Conservation (phyloP, 805 yeast species). For the Cephaloascus fragrans region DNA sequence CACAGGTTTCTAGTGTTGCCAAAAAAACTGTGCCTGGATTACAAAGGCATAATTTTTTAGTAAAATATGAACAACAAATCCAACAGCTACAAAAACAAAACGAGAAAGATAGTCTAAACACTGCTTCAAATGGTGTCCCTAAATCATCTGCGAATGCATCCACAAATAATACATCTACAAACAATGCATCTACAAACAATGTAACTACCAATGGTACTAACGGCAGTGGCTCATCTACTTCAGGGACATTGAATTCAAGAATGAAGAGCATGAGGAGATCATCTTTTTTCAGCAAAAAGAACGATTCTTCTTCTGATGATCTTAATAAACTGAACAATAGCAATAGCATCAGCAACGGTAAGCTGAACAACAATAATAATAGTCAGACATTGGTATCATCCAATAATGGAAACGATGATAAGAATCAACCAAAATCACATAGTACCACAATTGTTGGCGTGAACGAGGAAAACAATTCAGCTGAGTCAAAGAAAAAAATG, state of each 20-base stretch:
- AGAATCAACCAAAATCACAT: conserved; percentile 24
- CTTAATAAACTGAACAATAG: conserved; percentile 7
- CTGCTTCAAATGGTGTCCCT: neutral
- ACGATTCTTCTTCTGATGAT: neutral
- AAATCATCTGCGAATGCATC: neutral
- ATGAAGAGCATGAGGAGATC: neutral
- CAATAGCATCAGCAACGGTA: conserved; percentile 5
- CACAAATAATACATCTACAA: no score
- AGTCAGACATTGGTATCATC: conserved; percentile 1
- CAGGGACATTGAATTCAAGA: no score
- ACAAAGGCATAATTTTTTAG: conserved; percentile 27
- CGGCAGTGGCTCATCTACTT: no score
- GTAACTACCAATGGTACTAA: no score
- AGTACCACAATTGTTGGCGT: conserved; percentile 36
- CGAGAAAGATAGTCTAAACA: neutral
- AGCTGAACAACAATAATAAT: neutral
- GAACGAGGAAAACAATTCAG: conserved; percentile 28
- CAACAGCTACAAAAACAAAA: neutral
- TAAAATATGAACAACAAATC: conserved; percentile 1
- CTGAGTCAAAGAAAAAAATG: conserved; percentile 68
- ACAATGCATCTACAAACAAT: no score
- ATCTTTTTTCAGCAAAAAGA: neutral
- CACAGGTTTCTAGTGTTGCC: conserved; percentile 18
- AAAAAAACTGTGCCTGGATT: conserved; percentile 29
- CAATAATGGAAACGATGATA: conserved; percentile 10